phyloP scores from a whole-genome alignment of 2,329 filamentous ascomycete genomes.

The Paraphaeosphaeria sporulosa region DNA sequence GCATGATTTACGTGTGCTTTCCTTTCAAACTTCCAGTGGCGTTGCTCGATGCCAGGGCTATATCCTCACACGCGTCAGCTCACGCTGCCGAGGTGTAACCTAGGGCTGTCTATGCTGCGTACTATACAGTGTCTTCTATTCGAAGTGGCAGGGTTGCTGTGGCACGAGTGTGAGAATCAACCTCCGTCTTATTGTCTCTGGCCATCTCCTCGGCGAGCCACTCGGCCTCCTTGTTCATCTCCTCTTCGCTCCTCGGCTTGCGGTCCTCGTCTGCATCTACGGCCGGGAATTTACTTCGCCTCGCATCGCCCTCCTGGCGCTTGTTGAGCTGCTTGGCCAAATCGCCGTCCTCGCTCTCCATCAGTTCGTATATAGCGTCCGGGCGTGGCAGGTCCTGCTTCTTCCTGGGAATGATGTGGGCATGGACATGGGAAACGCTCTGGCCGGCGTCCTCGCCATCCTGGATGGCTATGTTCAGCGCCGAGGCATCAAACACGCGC shows the following conservation, averaged over 20 bases:
- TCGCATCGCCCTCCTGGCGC: constrained; percentile 51
- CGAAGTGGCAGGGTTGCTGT: too few relatives aligned
- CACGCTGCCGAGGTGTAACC: not conserved
- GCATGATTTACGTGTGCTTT: not conserved
- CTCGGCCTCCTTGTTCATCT: constrained; percentile 82
- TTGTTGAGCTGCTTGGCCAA: constrained; percentile 70
- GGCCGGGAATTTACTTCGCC: constrained; percentile 67
- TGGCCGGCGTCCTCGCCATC: constrained; percentile 91
- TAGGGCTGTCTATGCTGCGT: constrained; percentile 1
- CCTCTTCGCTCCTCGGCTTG: constrained; percentile 70
- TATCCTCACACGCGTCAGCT: not conserved
- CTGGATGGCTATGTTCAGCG: constrained; percentile 94
- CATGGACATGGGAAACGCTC: constrained; percentile 92
- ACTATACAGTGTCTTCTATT: too few relatives aligned
- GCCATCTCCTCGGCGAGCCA: constrained; percentile 67
- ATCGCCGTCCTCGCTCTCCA: constrained; percentile 87
- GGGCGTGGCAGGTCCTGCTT: constrained; percentile 66
- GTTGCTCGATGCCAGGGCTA: not conserved
- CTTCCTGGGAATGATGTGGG: constrained; percentile 83
- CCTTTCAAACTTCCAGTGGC: not conserved
- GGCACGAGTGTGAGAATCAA: not conserved
- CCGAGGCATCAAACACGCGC: constrained; percentile 68
- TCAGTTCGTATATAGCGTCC: constrained; percentile 81
- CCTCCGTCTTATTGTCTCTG: constrained; percentile 42
- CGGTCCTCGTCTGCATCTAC: constrained; percentile 75